A percentile compares a stretch with the other conserved stretches of the same genome.
Conservation (phyloP, 176 grass and related monocot species). For the Aechmea fasciata region DNA sequence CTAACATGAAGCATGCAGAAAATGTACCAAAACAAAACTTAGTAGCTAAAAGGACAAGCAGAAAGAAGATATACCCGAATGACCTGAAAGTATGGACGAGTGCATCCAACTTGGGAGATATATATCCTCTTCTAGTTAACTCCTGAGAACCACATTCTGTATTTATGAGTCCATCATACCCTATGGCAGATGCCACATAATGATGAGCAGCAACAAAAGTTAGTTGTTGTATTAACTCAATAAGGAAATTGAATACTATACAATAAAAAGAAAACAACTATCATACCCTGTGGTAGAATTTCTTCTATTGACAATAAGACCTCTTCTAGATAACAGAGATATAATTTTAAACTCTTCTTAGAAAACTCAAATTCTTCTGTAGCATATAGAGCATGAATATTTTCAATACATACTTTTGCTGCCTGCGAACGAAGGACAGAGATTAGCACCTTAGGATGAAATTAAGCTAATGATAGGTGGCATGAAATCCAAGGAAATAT, state of each 20-base stretch:
- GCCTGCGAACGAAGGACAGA: slow-evolving; percentile 21
- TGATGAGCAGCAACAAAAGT: neutral
- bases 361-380: slow-evolving; percentile 32
- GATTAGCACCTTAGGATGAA: neutral
- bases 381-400: slow-evolving; percentile 17
- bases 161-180: neutral
- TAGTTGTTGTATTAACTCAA: slow-evolving; percentile 4
- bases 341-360: slow-evolving; percentile 31
- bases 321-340: slow-evolving; percentile 42
- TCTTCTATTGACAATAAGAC: slow-evolving; percentile 31
- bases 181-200: neutral
- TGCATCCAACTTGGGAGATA: slow-evolving; percentile 9
- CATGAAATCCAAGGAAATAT: neutral
- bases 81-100: slow-evolving; percentile 3
- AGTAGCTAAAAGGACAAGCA: neutral
- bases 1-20: neutral
- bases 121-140: neutral
- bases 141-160: neutral
- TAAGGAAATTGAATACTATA: neutral
- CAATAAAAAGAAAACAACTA: neutral
- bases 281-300: slow-evolving; percentile 43
- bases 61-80: neutral
- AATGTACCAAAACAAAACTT: neutral
- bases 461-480: neutral
- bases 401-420: slow-evolving; percentile 44